Base-by-base conservation (phyloP, 1,284 basidiomycete species). In the Marasmius sp. region DNA sequence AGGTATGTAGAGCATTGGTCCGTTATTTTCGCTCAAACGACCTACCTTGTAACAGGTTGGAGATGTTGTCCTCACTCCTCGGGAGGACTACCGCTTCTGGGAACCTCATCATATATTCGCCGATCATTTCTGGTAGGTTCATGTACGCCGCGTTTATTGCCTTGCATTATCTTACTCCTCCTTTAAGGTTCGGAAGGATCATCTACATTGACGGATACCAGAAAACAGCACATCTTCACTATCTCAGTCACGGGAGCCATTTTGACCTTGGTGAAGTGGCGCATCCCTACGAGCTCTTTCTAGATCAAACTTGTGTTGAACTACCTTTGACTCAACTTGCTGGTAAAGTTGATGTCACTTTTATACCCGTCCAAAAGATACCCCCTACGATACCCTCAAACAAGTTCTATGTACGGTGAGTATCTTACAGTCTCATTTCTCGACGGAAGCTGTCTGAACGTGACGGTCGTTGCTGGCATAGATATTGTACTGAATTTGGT, bases 271-370 rank as follows among this genome's bases (percentile, higher is more conserved):
- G 37, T 34, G 33, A 54, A 54, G 34, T 54, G 16, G 52, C 52
- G 5, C 33, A 54, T n/a, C 36, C 52, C 18, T 37, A 54, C n/a
- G 52, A 54, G 34, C 36, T 54, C 12, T 54, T 38, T 34, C 33
- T 54, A 33, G 34, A 54, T 38, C 18, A 33, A 14, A 37, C 33
- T 3, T 54, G 52, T 38, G 52, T 33, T 18, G 27, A 54, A 16
- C 14, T 37, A n/a, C 33, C 27, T 38, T 34, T 54, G 8, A 14
- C 14, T 37, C 14, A 38, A 14, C 33, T 90, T 43, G 68, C 80
- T 0, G 81, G 75, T 2, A 86, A 81, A 67, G 76, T 83, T 1
- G 64, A 63, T 1, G 81, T 85, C 2, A 77, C 78, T 50, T 71
- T 75, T 66, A 62, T 54, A 27, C 27, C 27, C 27, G 2, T 27